These are phyloP conservation scores for Calocybe gangraenosa DNA, from an alignment of 768 basidiomycete species.

Conservation along the genomic window DNA sequence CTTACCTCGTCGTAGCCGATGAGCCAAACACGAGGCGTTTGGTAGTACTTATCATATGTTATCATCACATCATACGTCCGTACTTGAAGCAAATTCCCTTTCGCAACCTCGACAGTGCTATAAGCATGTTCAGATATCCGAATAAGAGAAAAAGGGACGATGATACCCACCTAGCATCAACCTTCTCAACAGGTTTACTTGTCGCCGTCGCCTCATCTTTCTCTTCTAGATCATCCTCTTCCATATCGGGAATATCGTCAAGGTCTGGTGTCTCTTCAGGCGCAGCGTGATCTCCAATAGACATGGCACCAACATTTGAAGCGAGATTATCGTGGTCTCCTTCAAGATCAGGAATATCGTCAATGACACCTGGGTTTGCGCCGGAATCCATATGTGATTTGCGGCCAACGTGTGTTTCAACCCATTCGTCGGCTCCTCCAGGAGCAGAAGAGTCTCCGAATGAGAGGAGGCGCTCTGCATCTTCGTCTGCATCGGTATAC, in stretches of 20 bases:
- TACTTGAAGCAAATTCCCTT: constrained; percentile 87
- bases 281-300: constrained; percentile 31
- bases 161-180: constrained; percentile 46
- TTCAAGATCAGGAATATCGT: constrained; percentile 87
- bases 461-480: constrained; percentile 86
- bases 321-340: constrained; percentile 41
- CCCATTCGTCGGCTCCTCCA: constrained; percentile 86
- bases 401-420: constrained; percentile 92
- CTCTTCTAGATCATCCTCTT: constrained; percentile 87
- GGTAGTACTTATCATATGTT: constrained; percentile 99
- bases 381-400: constrained; percentile 47
- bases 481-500: constrained; percentile 95
- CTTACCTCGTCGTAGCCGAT: constrained; percentile 93
- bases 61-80: constrained; percentile 99
- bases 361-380: constrained; percentile 61
- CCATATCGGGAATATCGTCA: constrained; percentile 99
- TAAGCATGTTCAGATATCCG: neutral
- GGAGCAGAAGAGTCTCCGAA: constrained; percentile 65
- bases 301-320: constrained; percentile 40
- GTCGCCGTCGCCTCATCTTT: constrained; percentile 83
- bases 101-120: constrained; percentile 63
- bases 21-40: constrained; percentile 97
- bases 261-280: constrained; percentile 78
- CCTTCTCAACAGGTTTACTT: constrained; percentile 39
- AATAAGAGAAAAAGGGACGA: neutral